phyloP scores from a whole-genome alignment of 2,329 filamentous ascomycete genomes.

The Huntiella decipiens region DNA sequence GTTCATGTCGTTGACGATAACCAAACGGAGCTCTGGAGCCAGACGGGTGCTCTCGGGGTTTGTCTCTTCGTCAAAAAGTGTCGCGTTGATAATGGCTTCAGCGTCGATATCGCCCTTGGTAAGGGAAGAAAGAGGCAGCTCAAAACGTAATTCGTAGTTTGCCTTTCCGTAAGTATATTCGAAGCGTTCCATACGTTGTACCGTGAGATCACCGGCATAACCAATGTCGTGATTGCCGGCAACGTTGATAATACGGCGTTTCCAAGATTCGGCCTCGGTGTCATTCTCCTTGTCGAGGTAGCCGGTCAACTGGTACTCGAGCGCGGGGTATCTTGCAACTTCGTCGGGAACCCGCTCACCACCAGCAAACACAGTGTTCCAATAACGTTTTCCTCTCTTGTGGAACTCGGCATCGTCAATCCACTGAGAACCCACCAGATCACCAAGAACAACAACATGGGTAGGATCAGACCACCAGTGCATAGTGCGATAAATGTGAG shows the following conservation, averaged over 20 bases:
- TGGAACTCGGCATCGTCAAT: slow-evolving; percentile 72
- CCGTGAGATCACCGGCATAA: slow-evolving; percentile 77
- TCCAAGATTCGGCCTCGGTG: slow-evolving; percentile 34
- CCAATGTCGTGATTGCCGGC: slow-evolving; percentile 94
- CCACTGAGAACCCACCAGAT: slow-evolving; percentile 91
- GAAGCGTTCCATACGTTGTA: slow-evolving; percentile 59
- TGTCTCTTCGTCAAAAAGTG: slow-evolving; percentile 22
- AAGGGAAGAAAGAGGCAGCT: slow-evolving; percentile 29
- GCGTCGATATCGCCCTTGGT: slow-evolving; percentile 9
- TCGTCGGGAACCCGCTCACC: slow-evolving; percentile 43
- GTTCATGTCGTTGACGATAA: slow-evolving; percentile 85
- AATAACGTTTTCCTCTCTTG: slow-evolving; percentile 53
- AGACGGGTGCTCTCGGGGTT: slow-evolving; percentile 30
- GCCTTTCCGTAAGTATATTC: slow-evolving; percentile 68
- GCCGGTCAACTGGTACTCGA: slow-evolving; percentile 31
- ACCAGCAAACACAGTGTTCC: slow-evolving; percentile 59
- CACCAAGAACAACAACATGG: slow-evolving; percentile 75
- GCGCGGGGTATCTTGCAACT: slow-evolving; percentile 27
- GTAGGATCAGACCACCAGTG: slow-evolving; percentile 73
- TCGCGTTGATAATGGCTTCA: slow-evolving; percentile 17
- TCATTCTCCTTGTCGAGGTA: slow-evolving; percentile 23
- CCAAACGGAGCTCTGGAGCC: slow-evolving; percentile 53
- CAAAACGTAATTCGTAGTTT: slow-evolving; percentile 75
- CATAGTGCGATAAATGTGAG: slow-evolving; percentile 72
- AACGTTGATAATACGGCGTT: slow-evolving; percentile 65